phyloP scores from a whole-genome alignment of 2,329 filamentous ascomycete genomes.

The Diaporthe sp. region DNA sequence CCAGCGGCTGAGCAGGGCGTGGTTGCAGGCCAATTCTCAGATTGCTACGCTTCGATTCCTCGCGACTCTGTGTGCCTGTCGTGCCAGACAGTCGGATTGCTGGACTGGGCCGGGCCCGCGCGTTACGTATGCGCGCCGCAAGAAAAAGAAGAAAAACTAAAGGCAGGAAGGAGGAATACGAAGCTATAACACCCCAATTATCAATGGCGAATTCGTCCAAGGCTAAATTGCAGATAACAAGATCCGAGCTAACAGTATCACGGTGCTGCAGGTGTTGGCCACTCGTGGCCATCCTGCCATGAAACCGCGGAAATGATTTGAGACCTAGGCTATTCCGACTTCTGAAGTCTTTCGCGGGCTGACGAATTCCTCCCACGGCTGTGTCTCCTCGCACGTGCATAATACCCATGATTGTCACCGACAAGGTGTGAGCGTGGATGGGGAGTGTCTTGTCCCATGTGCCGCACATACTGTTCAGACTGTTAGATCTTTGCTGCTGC shows the following conservation, averaged over 20 bases:
- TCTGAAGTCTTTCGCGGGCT: not conserved
- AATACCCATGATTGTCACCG: not conserved
- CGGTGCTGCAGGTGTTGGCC: conserved; percentile 8
- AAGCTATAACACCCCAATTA: conserved; percentile 24
- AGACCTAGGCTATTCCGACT: not conserved
- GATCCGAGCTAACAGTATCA: not conserved
- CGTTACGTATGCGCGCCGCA: not conserved
- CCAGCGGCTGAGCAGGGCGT: not conserved
- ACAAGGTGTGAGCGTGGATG: not conserved
- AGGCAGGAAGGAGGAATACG: conserved; percentile 16
- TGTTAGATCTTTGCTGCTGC: not conserved
- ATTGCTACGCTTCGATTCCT: not conserved
- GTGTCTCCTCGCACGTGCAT: not conserved
- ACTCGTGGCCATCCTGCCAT: not conserved
- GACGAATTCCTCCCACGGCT: not conserved
- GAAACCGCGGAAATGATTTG: conserved; percentile 9
- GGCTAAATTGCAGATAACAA: conserved; percentile 5
- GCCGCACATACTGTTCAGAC: not conserved
- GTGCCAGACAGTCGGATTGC: not conserved
- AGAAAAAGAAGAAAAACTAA: not conserved
- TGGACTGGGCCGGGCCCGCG: not conserved
- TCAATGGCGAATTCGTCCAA: conserved; percentile 23
- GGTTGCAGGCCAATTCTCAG: not conserved
- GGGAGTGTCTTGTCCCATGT: not conserved
- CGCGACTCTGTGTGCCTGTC: not conserved